Conservation (phyloP, 345 rosid genomes). For the Cardamine occulta region DNA sequence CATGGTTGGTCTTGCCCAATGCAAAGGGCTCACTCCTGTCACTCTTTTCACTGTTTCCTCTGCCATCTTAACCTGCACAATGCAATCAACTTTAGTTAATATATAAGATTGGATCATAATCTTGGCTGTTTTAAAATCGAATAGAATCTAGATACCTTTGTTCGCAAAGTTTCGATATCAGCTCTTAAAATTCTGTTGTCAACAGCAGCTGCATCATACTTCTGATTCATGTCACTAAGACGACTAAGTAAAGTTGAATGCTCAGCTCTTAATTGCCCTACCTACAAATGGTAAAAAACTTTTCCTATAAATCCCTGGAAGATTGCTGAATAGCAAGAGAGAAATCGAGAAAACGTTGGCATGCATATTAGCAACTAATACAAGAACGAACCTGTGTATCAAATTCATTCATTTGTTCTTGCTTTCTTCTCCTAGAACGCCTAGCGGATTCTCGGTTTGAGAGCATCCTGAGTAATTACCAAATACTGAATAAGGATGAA, state of each 20-base stretch:
- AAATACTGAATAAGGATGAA: background rate
- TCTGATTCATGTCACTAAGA: constrained; percentile 73
- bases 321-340: constrained; percentile 5
- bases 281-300: constrained; percentile 49
- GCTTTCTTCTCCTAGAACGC: constrained; percentile 95
- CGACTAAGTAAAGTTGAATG: constrained; percentile 66
- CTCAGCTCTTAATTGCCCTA: constrained; percentile 77
- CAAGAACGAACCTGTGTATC: constrained; percentile 71
- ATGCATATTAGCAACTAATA: background rate
- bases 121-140: background rate
- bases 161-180: constrained; percentile 86
- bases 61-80: constrained; percentile 90
- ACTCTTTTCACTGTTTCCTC: constrained; percentile 92
- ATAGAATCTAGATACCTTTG: constrained; percentile 59
- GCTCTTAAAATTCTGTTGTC: constrained; percentile 94
- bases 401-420: constrained; percentile 84
- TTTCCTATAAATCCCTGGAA: constrained; percentile 20
- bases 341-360: background rate
- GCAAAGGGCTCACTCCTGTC: constrained; percentile 77
- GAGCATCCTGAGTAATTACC: constrained; percentile 66
- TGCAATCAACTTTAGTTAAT: constrained; percentile 14
- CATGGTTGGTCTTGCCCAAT: constrained; percentile 58
- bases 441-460: constrained; percentile 99
- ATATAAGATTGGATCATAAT: background rate
- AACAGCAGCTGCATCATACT: constrained; percentile 76